Evolutionary conservation across 768 basidiomycete genomes (phyloP), one percentile per base, ranked within the genome.

Genomic region (Boletales sp.): DNA sequence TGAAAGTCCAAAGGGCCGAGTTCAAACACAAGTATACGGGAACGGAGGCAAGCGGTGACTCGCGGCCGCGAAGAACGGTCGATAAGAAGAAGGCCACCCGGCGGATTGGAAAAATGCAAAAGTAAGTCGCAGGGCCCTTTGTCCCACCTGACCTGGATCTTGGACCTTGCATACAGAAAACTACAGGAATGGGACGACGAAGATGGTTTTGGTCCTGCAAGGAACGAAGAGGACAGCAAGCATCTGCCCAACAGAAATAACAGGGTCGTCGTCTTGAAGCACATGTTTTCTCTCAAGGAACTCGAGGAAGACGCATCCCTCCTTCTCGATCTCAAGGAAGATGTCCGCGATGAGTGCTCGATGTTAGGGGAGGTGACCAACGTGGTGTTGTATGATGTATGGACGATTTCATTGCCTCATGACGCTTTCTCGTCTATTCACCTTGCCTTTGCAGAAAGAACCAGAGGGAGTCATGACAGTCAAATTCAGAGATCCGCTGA

Each of bases 301-400:
- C 78, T 98, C 1, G 86, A 90, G 30, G 82, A 93, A 57, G 94
- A 98, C 60, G 74, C 90, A 1, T 77, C 90, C 8, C 70, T 97
- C 21, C 71, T 97, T 17, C 79, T 98, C 13, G 95, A 98, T 58
- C 77, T 97, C 45, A 97, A 97, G 64, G 93, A 97, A 62, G 95
- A 98, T 57, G 94, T 98, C 15, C 81, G 95, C 47, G 94, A 95
- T 31, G 95, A 98, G 64, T 93, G 93, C 54, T 83, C 88, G 43
- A 79, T 79, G 0, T 68, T 98, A 12, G 97, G 97, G 27, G 90
- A 94, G 59, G 97, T 99, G 5, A 98, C 97, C 1, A 97, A 93
- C 58, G 90, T 97, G 1, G 84, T 92, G 29, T 69, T 99, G 36
- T 98, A 95, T 62, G 95, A 99, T 71, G 95, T 95, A 67, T 68